Evolutionary conservation across 2,329 filamentous ascomycete genomes (phyloP).

Genomic region (Alternaria sp.): DNA sequence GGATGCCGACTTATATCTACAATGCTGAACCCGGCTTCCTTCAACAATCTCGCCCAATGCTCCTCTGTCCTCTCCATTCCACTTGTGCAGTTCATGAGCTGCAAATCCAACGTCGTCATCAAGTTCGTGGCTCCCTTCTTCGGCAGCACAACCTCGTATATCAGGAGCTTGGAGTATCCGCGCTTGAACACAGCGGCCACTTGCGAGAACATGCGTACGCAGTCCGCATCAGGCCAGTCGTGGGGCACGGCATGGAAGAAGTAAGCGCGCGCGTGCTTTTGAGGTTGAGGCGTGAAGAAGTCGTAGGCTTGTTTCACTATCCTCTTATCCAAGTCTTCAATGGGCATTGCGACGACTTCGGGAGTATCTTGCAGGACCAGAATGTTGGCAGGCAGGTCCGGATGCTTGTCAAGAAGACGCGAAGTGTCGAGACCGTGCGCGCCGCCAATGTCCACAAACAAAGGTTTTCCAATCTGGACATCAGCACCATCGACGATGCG

Average conservation of each 20-base stretch:
- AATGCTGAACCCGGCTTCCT: not conserved
- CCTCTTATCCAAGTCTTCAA: slow-evolving; percentile 2
- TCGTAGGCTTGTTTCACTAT: slow-evolving; percentile 14
- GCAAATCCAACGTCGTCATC: slow-evolving; percentile 12
- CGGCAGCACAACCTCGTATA: slow-evolving; percentile 12
- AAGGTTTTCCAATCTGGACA: not conserved
- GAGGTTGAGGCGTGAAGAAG: slow-evolving; percentile 11
- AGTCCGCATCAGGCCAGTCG: slow-evolving; percentile 9
- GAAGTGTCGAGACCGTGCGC: slow-evolving; percentile 8
- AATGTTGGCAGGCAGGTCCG: not conserved
- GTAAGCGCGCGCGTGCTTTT: slow-evolving; percentile 7
- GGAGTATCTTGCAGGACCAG: slow-evolving; percentile 9
- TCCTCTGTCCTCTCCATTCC: slow-evolving; percentile 11
- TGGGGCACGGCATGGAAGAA: slow-evolving; percentile 9
- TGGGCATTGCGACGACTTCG: slow-evolving; percentile 3
- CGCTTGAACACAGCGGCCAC: slow-evolving; percentile 5
- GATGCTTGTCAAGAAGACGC: slow-evolving; percentile 6
- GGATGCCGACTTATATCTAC: slow-evolving; percentile 6
- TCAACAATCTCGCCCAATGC: slow-evolving; percentile 5
- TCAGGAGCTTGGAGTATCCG: slow-evolving; percentile 7
- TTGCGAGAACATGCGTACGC: slow-evolving; percentile 8
- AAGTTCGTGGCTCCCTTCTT: slow-evolving; percentile 9
- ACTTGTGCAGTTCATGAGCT: slow-evolving; percentile 12
- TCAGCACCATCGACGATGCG: slow-evolving; percentile 2
- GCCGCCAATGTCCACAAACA: slow-evolving; percentile 8